These are phyloP conservation scores for Zygosaccharomyces pseudobailii DNA, from an alignment of 1,139 yeast genomes.

Conservation along the genomic window DNA sequence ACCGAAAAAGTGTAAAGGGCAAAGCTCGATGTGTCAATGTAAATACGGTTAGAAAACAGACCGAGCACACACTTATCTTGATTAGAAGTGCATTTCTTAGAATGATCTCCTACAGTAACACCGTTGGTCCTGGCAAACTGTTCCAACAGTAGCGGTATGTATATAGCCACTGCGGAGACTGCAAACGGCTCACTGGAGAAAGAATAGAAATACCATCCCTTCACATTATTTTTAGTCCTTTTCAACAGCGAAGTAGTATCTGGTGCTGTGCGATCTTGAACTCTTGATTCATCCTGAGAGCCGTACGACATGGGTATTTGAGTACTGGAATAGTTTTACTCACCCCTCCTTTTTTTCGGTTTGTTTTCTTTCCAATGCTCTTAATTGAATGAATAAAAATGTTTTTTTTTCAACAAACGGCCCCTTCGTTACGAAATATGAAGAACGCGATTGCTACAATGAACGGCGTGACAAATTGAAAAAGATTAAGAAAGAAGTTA, in stretches of 20 bases:
- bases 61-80: conserved; percentile 41
- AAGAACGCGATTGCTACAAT: neutral
- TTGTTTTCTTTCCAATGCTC: too few relatives aligned
- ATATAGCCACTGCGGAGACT: conserved; percentile 68
- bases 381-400: too few relatives aligned
- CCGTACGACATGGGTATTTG: conserved; percentile 9
- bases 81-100: conserved; percentile 38
- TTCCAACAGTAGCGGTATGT: conserved; percentile 60
- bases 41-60: conserved; percentile 23
- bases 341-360: neutral
- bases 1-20: conserved; percentile 65
- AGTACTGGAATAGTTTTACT: neutral
- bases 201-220: conserved; percentile 53
- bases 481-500: neutral
- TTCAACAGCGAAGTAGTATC: conserved; percentile 4
- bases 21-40: conserved; percentile 60
- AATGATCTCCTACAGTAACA: conserved; percentile 49
- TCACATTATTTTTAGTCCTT: conserved; percentile 37
- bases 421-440: too few relatives aligned
- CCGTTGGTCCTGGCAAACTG: conserved; percentile 65
- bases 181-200: conserved; percentile 74
- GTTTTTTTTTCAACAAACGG: too few relatives aligned
- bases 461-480: neutral
- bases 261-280: conserved; percentile 2
- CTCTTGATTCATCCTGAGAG: conserved; percentile 1